Percentiles rank a stretch among this genome's conserved stretches.
phyloP scores from a whole-genome alignment of 1,284 basidiomycete genomes.

The Gomphus sp. region DNA sequence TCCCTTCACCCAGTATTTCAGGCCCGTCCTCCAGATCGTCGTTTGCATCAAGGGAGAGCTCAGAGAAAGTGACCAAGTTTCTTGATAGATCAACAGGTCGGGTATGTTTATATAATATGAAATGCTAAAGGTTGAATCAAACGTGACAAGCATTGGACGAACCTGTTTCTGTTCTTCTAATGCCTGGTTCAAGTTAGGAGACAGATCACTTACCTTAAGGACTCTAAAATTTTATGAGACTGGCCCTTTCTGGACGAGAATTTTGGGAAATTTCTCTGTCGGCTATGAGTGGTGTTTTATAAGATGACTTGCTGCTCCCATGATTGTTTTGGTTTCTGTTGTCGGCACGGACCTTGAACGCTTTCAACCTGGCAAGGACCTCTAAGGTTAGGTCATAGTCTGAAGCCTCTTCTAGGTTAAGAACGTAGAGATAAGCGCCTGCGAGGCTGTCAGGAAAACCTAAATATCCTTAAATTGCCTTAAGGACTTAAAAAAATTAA shows the following conservation, averaged over 20 bases:
- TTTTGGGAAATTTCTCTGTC: not conserved
- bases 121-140: constrained; percentile 9
- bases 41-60: constrained; percentile 44
- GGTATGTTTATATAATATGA: constrained; percentile 43
- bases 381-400: not conserved
- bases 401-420: not conserved
- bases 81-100: constrained; percentile 56
- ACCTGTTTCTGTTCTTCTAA: constrained; percentile 75
- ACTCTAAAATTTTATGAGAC: not conserved
- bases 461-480: too few relatives aligned
- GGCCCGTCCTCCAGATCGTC: constrained; percentile 25
- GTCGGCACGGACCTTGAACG: not conserved
- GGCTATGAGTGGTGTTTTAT: constrained; percentile 4
- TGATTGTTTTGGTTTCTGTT: not conserved
- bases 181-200: constrained; percentile 32
- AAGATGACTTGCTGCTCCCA: not conserved
- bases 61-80: constrained; percentile 55
- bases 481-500: too few relatives aligned
- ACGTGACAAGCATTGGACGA: constrained; percentile 21
- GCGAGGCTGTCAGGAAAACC: too few relatives aligned
- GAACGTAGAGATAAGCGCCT: too few relatives aligned
- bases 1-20: constrained; percentile 26
- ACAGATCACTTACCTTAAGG: too few relatives aligned
- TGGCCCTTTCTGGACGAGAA: not conserved
- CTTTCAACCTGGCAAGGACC: not conserved